Evolutionary conservation across 176 grass and related monocot genomes (phyloP), one percentile per base, ranked within the genome.

Genomic region (Oryza officinalis): DNA sequence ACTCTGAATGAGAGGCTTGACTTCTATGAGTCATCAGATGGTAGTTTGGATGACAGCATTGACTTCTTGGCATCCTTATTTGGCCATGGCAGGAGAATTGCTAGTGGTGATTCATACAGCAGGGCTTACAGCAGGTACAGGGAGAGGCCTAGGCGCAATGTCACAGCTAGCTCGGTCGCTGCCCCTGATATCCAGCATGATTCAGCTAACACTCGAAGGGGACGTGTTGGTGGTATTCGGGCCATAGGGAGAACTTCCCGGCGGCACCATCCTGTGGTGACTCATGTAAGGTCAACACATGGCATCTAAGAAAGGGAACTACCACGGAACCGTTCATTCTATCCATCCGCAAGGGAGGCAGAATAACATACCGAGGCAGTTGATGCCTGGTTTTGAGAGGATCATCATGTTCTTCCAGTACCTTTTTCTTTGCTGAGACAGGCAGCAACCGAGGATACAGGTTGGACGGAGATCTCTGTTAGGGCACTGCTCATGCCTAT

Each of bases 31-130:
- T 86, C 84, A 8, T 90, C 84, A 74, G 88, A 90, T 78, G 81
- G 81, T 47, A 78, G 83, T 72, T 74, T 86, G 84, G 80, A 83
- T 79, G 88, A 79, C 27, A 72, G 63, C 46, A 74, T 90, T 13
- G 80, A 86, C 69, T 83, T 86, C 84, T 45, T 86, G 84, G 79
- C 88, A 45, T 90, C 88, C 46, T 79, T 90, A 31, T 86, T 86
- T 83, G 63, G 68, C 49, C 79, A 50, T 68, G 80, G 84, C 68
- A 83, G 88, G 84, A 72, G 88, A 86, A 74, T 90, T 17, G 8
- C 79, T 69, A 69, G 63, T 25, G 80, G 54, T 60, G 54, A 60
- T 60, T 60, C 54, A 23, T 60, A 60, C 54, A 60, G 1, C 54
- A 60, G 54, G 8, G 54, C 54, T 60, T 60, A 60, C 22, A 60